phyloP scores from a whole-genome alignment of 768 basidiomycete genomes.

The Galerina marginata region DNA sequence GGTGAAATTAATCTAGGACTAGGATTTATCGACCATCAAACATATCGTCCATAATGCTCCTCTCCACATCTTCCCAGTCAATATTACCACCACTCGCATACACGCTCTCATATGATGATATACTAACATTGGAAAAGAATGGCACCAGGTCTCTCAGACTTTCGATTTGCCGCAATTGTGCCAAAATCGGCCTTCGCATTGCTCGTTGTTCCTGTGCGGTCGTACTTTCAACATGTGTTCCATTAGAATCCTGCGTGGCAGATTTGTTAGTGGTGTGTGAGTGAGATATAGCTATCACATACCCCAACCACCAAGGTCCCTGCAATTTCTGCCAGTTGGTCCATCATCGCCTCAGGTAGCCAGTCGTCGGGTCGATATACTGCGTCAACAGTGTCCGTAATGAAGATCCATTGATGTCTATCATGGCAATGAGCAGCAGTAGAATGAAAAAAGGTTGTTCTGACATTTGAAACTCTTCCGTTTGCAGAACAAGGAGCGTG shows the following conservation, averaged over 20 bases:
- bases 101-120: constrained; percentile 88
- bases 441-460: constrained; percentile 12
- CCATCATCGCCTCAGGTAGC: constrained; percentile 87
- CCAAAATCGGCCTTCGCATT: constrained; percentile 79
- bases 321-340: constrained; percentile 85
- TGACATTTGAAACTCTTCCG: constrained; percentile 97
- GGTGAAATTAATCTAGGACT: not conserved
- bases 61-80: constrained; percentile 91
- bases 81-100: constrained; percentile 82
- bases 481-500: constrained; percentile 89
- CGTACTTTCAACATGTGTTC: constrained; percentile 30
- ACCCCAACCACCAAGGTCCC: constrained; percentile 65
- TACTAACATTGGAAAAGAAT: constrained; percentile 91
- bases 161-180: constrained; percentile 71
- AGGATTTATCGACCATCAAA: constrained; percentile 75
- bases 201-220: constrained; percentile 41
- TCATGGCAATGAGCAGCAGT: constrained; percentile 12
- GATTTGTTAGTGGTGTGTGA: constrained; percentile 1
- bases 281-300: not conserved
- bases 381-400: constrained; percentile 96
- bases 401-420: constrained; percentile 98
- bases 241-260: constrained; percentile 32
- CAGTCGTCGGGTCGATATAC: constrained; percentile 86
- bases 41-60: constrained; percentile 81
- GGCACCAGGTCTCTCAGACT: constrained; percentile 86